Percentiles rank a stretch among this genome's conserved stretches.
Conservation (phyloP, 441 rosid genomes). For the Croton laevigatus region DNA sequence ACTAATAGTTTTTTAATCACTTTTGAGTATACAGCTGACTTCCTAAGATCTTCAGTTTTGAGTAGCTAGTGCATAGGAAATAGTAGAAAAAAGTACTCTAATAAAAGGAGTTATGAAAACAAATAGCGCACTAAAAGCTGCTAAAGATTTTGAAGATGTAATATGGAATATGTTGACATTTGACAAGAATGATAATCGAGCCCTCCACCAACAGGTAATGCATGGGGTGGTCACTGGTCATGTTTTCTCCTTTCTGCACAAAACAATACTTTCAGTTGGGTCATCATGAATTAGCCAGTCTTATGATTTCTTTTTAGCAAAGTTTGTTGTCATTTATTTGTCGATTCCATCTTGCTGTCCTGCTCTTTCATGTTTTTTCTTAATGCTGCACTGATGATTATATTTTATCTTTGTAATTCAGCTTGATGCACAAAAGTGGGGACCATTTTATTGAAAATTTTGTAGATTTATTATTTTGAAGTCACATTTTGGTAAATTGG, state of each 20-base stretch:
- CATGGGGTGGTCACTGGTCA: too few species aligned
- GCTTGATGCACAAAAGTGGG: neutral
- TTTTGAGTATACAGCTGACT: neutral
- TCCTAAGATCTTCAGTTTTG: neutral
- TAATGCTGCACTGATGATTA: constrained; percentile 1
- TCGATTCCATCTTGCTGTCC: neutral
- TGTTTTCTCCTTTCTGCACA: too few species aligned
- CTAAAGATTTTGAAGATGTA: neutral
- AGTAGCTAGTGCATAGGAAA: neutral
- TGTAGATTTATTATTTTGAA: neutral
- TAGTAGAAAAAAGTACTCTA: neutral
- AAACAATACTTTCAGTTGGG: too few species aligned
- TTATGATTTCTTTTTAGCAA: neutral
- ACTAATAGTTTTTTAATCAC: neutral
- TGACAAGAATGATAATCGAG: neutral
- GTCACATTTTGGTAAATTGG: neutral
- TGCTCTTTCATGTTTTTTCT: neutral
- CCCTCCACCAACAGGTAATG: constrained; percentile 5
- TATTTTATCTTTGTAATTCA: constrained; percentile 1
- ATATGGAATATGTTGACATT: neutral
- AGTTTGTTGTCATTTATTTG: neutral
- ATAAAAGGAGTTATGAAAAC: too few species aligned
- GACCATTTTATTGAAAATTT: neutral
- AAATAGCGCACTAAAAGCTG: too few species aligned
- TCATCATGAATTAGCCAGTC: too few species aligned